Base-by-base conservation (phyloP, 2,329 filamentous ascomycete species). In the Epichloe typhina region DNA sequence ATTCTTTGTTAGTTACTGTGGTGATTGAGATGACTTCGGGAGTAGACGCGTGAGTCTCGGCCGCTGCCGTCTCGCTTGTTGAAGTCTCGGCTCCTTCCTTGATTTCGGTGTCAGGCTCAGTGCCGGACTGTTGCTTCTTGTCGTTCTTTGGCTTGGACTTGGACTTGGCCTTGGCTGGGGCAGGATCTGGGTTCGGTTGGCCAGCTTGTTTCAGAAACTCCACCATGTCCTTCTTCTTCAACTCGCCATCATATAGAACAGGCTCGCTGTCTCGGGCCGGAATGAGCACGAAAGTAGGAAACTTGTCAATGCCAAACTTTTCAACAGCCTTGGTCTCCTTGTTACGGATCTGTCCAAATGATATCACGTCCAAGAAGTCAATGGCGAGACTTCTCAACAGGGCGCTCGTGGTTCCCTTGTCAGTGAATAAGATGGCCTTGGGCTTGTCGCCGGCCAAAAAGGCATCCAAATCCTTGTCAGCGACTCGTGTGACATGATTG, bases 351-450 rank as follows among this genome's bases (percentile, higher is more conserved):
- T 97, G 91, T 8, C 82, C 91, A 37, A 98, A 74, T 3, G 78
- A 75, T 55, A 97, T 80, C 51, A 80, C 79, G 37, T 83, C 89
- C 26, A 93, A 75, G 67, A 91, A 98, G 64, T 97, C 93, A 59
- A 96, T 88, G 6, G 93, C 90, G 50, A 97, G 67, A 54, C 88
- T 83, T 66, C 86, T 86, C 56, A 96, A 70, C 23, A 95, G 73
- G 11, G 89, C 80, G 63, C 87, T 91, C 0, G 87, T 91, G 5
- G 85, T 84, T 21, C 89, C 88, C 72, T 97, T 98, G 51, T 95
- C 87, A 2, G 87, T 94, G 68, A 98, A 97, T 3, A 98, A 72
- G 36, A 98, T 81, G 0, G 86, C 90, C 72, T 95, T 96, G 47
- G 89, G 79, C 12, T 75, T 78, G 19, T 85, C 79, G 53, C 82